Conservation (phyloP, 257 asterid genomes). For the Solanum etuberosum region DNA sequence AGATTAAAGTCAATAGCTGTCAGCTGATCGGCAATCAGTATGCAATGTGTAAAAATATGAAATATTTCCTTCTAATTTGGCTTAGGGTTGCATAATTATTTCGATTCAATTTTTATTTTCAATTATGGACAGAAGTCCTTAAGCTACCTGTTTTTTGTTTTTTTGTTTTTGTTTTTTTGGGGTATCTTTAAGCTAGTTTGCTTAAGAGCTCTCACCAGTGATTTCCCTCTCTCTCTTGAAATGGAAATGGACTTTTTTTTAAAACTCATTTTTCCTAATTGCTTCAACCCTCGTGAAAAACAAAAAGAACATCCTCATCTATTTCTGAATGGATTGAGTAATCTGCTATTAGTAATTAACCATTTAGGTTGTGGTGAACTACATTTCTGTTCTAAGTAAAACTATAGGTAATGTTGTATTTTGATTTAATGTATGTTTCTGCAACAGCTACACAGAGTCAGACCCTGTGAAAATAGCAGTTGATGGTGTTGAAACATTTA, state of each 20-base stretch:
- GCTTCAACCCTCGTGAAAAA: neutral
- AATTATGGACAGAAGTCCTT: neutral
- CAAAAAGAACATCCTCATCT: neutral
- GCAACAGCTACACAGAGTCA: slow-evolving; percentile 90
- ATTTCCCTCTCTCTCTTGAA: neutral
- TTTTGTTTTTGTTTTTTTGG: neutral
- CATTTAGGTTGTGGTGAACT: neutral
- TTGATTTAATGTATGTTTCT: slow-evolving; percentile 6
- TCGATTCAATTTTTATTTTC: neutral
- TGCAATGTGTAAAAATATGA: neutral
- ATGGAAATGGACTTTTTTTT: neutral
- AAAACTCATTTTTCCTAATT: neutral
- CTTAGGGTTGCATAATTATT: neutral
- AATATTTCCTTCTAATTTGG: neutral
- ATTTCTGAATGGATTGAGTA: neutral
- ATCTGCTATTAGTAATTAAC: neutral
- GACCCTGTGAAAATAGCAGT: slow-evolving; percentile 96
- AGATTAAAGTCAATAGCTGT: neutral
- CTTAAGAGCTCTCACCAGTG: neutral
- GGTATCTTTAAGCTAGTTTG: neutral
- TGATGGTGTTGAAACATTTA: slow-evolving; percentile 92
- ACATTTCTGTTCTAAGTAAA: neutral
- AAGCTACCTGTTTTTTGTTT: neutral
- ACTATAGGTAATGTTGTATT: neutral
- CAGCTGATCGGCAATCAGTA: neutral